Percentiles rank a stretch among this genome's conserved stretches.
Conservation (phyloP, 441 rosid species). For the Gossypium trilobum region DNA sequence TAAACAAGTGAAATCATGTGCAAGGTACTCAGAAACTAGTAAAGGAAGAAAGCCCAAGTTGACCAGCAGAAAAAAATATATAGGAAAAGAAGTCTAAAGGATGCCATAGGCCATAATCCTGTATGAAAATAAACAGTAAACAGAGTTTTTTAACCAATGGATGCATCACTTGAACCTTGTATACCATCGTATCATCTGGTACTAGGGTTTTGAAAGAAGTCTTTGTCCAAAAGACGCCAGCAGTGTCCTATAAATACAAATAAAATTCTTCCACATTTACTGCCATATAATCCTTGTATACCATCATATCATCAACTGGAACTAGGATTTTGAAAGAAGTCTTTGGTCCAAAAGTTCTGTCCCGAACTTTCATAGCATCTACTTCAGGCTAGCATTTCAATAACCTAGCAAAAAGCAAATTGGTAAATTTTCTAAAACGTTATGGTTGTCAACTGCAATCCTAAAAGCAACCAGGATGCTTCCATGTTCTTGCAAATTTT, state of each 20-base stretch:
- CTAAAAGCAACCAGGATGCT: conserved; percentile 7
- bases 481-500: not conserved
- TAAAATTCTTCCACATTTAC: not conserved
- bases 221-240: not conserved
- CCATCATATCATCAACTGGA: not conserved
- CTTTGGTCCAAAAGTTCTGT: not conserved
- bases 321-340: not conserved
- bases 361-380: not conserved
- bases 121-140: not conserved
- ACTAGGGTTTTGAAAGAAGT: not conserved
- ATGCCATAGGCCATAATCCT: not conserved
- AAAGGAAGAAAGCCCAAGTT: too few relatives aligned
- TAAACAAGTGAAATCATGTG: too few relatives aligned
- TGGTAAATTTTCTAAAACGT: not conserved
- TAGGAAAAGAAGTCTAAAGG: too few relatives aligned
- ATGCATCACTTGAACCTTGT: too few relatives aligned
- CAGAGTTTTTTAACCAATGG: too few relatives aligned
- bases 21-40: too few relatives aligned
- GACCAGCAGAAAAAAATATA: too few relatives aligned
- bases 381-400: not conserved
- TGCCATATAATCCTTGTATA: not conserved
- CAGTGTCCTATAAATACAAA: not conserved
- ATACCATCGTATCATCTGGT: too few relatives aligned
- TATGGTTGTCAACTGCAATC: not conserved
- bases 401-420: not conserved